Conservation (phyloP, 2,329 filamentous ascomycete genomes). For the Botrytis tulipae region DNA sequence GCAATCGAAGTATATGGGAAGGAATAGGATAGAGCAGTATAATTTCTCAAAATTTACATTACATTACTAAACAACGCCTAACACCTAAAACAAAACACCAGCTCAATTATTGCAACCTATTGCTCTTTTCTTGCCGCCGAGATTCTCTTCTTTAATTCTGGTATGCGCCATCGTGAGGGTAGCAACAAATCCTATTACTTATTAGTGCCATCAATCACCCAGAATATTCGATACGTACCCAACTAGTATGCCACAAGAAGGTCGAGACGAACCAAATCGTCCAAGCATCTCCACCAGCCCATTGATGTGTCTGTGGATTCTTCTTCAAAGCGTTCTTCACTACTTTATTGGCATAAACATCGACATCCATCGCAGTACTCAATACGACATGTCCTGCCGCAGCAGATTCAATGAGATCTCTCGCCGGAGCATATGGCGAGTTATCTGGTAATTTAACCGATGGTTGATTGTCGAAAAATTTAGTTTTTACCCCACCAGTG, state of each 20-base stretch:
- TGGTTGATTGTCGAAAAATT: conserved; percentile 30
- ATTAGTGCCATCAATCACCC: background rate
- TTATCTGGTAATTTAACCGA: conserved; percentile 22
- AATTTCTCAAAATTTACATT: background rate
- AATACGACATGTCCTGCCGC: conserved; percentile 19
- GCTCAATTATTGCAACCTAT: background rate
- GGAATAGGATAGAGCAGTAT: background rate
- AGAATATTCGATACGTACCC: conserved; percentile 20
- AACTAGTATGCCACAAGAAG: conserved; percentile 25
- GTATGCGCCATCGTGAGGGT: background rate
- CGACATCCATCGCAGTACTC: conserved; percentile 19
- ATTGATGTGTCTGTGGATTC: conserved; percentile 28
- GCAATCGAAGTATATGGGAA: background rate
- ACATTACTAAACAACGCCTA: background rate
- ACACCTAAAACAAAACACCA: background rate
- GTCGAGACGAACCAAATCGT: conserved; percentile 27
- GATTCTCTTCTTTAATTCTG: conserved; percentile 20
- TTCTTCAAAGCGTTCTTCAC: conserved; percentile 31
- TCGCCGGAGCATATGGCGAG: conserved; percentile 29
- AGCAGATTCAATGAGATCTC: conserved; percentile 25
- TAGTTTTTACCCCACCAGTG: conserved; percentile 29
- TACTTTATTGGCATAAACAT: conserved; percentile 28
- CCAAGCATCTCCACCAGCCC: conserved; percentile 25
- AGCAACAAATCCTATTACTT: conserved; percentile 18
- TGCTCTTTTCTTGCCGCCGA: conserved; percentile 16